These are phyloP conservation scores for Saccharomyces pastorianus DNA, from an alignment of 1,139 yeast species.

Conservation along the genomic window DNA sequence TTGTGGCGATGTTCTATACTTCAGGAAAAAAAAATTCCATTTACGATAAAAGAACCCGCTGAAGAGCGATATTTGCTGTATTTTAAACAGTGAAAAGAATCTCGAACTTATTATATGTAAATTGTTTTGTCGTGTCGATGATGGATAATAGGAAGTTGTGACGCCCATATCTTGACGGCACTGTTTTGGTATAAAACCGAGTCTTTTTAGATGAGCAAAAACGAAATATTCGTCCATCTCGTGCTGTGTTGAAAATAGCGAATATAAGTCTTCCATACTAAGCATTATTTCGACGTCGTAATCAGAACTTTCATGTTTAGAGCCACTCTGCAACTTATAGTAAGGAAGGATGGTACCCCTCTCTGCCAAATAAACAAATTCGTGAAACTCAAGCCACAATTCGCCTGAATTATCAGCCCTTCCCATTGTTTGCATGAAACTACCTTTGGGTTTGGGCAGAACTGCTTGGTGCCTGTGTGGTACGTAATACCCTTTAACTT, in stretches of 20 bases:
- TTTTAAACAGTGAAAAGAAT: slow-evolving; percentile 17
- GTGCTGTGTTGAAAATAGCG: slow-evolving; percentile 37
- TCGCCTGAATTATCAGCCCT: slow-evolving; percentile 41
- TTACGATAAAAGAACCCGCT: slow-evolving; percentile 27
- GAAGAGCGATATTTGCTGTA: slow-evolving; percentile 14
- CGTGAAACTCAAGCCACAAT: slow-evolving; percentile 53
- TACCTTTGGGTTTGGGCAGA: slow-evolving; percentile 59
- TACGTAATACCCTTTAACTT: slow-evolving; percentile 42
- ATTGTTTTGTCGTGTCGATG: slow-evolving; percentile 11
- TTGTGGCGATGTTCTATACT: slow-evolving; percentile 36
- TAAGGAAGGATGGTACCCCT: slow-evolving; percentile 69
- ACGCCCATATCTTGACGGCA: slow-evolving; percentile 5
- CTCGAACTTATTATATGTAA: slow-evolving; percentile 7
- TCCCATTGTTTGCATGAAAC: slow-evolving; percentile 70
- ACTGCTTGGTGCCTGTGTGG: slow-evolving; percentile 37
- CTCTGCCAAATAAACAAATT: slow-evolving; percentile 68
- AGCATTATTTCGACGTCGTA: slow-evolving; percentile 39
- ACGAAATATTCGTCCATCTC: slow-evolving; percentile 57
- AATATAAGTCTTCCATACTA: slow-evolving; percentile 60
- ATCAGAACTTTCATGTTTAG: slow-evolving; percentile 21
- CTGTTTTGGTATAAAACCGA: slow-evolving; percentile 58
- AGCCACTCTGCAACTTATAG: slow-evolving; percentile 23
- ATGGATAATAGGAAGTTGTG: slow-evolving; percentile 16
- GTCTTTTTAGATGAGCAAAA: slow-evolving; percentile 65
- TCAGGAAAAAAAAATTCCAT: slow-evolving; percentile 17